Evolutionary conservation across 345 rosid species (phyloP), one percentile per base, ranked within the genome.

Genomic region (Aquilaria sinensis): DNA sequence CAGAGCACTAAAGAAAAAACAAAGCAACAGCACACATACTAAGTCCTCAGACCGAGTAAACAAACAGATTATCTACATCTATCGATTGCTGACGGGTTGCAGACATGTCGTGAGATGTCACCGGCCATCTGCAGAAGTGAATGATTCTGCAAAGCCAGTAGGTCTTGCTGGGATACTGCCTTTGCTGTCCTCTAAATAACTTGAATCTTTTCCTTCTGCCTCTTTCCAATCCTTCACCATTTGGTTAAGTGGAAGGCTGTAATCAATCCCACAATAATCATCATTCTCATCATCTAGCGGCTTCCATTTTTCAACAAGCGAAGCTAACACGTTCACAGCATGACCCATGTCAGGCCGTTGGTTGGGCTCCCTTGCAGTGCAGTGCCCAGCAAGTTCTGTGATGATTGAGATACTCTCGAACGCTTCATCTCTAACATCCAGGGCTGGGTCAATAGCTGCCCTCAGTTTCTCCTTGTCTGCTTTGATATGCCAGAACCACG

Each of bases 181-280:
- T 64, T 83, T 85, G 79, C 90, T 87, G 70, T 83, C 85, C 30
- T 75, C 90, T 30, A 83, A 52, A 53, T 76, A 75, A 67, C 88
- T 85, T 1, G 72, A 30, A 64, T 85, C 90, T 73, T 87, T 81
- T 15, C 95, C 86, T 72, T 87, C 95, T 0, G 88, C 80, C 68
- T 83, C 90, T 66, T 87, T 90, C 95, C 90, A 87, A 56, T 75
- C 88, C 74, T 87, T 87, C 57, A 87, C 90, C 88, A 87, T 83
- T 70, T 87, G 95, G 60, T 73, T 81, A 60, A 87, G 81, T 3
- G 95, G 90, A 32, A 87, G 86, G 74, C 85, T 87, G 70, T 87
- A 85, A 66, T 87, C 90, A 23, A 87, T 85, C 43, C 95, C 95
- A 6, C 85, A 74, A 59, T 81, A 87, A 47, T 83, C 95, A 53